phyloP scores from a whole-genome alignment of 176 grass and related monocot genomes.

The Carex pumila region DNA sequence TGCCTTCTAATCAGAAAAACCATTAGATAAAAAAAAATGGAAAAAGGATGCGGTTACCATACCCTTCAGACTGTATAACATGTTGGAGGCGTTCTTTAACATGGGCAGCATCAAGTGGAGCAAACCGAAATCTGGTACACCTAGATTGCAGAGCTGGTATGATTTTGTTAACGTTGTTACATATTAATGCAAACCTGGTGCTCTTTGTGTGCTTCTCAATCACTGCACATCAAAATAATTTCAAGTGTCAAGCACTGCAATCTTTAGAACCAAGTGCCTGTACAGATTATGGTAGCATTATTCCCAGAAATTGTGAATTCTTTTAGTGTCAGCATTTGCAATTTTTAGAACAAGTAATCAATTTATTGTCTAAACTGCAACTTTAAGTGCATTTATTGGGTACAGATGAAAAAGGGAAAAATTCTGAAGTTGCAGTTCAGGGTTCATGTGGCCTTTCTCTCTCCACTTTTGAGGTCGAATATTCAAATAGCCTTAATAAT shows the following conservation, averaged over 20 bases:
- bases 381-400: background rate
- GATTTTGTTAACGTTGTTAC: slow-evolving; percentile 99
- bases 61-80: slow-evolving; percentile 94
- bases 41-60: slow-evolving; percentile 4
- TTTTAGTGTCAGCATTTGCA: background rate
- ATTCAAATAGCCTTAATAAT: background rate
- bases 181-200: slow-evolving; percentile 98
- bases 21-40: background rate
- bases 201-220: slow-evolving; percentile 98
- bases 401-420: background rate
- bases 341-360: background rate
- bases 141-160: slow-evolving; percentile 97
- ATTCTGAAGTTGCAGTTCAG: background rate
- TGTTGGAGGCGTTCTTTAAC: slow-evolving; percentile 69
- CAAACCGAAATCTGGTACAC: slow-evolving; percentile 96
- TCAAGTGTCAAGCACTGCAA: background rate
- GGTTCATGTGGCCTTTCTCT: background rate
- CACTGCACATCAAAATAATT: slow-evolving; percentile 35
- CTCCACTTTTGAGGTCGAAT: background rate
- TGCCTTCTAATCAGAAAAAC: background rate
- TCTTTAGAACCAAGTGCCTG: background rate
- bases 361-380: background rate
- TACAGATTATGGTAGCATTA: background rate
- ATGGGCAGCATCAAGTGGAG: slow-evolving; percentile 78
- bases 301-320: background rate